Evolutionary conservation across 495 filamentous ascomycete genomes (phyloP).

Genomic region (Patellaria atrata): DNA sequence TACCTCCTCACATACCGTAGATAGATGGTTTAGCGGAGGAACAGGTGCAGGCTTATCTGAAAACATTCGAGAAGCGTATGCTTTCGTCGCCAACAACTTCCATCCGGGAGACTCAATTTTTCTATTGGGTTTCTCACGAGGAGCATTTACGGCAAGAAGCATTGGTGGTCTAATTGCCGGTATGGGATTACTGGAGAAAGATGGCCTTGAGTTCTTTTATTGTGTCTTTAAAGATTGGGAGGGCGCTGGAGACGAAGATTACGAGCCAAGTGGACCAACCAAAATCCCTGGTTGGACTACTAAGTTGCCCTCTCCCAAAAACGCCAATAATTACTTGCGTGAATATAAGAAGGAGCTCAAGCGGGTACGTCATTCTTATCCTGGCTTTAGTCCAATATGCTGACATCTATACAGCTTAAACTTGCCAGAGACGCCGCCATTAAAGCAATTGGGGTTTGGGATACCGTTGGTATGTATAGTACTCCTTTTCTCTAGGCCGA

Average conservation of each 20-base stretch:
- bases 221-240: conserved; percentile 22
- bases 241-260: conserved; percentile 13
- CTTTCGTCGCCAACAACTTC: conserved; percentile 8
- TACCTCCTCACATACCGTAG: conserved; percentile 4
- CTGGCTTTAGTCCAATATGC: neutral
- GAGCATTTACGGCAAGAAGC: conserved; percentile 7
- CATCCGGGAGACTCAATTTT: conserved; percentile 5
- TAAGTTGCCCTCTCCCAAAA: neutral
- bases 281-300: too few relatives aligned
- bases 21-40: conserved; percentile 8
- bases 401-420: neutral
- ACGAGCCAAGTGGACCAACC: conserved; percentile 9
- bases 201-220: conserved; percentile 17
- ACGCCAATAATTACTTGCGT: neutral
- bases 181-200: conserved; percentile 7
- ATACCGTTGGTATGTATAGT: conserved; percentile 19
- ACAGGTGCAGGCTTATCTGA: too few relatives aligned
- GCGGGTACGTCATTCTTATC: neutral
- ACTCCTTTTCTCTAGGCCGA: too few relatives aligned
- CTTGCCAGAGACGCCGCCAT: conserved; percentile 7
- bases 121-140: conserved; percentile 8
- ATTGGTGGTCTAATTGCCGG: conserved; percentile 7
- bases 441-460: conserved; percentile 16
- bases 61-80: conserved; percentile 10
- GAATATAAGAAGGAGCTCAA: conserved; percentile 2